phyloP scores from a whole-genome alignment of 108 stramenopile species.

The Cyclotella choctawhatcheeana region DNA sequence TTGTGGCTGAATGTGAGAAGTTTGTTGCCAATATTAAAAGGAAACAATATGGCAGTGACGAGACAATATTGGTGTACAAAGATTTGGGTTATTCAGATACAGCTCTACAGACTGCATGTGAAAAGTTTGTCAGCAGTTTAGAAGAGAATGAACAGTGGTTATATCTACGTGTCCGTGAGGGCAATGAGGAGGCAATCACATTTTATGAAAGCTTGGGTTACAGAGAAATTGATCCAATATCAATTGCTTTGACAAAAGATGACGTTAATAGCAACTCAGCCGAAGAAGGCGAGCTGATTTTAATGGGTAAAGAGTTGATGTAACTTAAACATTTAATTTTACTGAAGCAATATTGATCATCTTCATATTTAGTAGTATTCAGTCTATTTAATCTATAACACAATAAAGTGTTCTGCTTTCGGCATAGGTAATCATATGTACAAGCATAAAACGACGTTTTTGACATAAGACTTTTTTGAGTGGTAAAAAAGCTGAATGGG shows the following conservation, averaged over 20 bases:
- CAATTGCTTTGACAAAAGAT: constrained; percentile 33
- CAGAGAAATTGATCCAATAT: constrained; percentile 34
- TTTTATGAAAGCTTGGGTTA: constrained; percentile 70
- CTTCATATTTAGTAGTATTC: too few species aligned
- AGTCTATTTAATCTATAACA: too few species aligned
- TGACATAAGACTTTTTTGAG: too few species aligned
- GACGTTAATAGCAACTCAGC: constrained; percentile 53
- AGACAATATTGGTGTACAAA: constrained; percentile 60
- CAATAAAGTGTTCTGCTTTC: too few species aligned
- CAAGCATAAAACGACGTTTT: too few species aligned
- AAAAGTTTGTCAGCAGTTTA: constrained; percentile 44
- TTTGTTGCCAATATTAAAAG: constrained; percentile 25
- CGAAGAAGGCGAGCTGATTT: constrained; percentile 49
- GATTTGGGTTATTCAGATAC: constrained; percentile 56
- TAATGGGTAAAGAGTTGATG: constrained; percentile 45
- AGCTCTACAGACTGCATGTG: constrained; percentile 54
- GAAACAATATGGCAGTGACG: constrained; percentile 27
- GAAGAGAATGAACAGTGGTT: constrained; percentile 15
- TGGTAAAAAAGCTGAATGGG: too few species aligned
- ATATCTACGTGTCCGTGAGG: constrained; percentile 60
- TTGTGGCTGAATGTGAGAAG: constrained; percentile 63
- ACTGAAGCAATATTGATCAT: too few species aligned
- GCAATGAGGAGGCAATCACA: constrained; percentile 58
- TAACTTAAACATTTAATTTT: too few species aligned
- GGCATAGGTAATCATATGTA: too few species aligned